These are phyloP conservation scores for Colletotrichum tropicicola DNA, from an alignment of 2,329 filamentous ascomycete genomes.

Conservation along the genomic window DNA sequence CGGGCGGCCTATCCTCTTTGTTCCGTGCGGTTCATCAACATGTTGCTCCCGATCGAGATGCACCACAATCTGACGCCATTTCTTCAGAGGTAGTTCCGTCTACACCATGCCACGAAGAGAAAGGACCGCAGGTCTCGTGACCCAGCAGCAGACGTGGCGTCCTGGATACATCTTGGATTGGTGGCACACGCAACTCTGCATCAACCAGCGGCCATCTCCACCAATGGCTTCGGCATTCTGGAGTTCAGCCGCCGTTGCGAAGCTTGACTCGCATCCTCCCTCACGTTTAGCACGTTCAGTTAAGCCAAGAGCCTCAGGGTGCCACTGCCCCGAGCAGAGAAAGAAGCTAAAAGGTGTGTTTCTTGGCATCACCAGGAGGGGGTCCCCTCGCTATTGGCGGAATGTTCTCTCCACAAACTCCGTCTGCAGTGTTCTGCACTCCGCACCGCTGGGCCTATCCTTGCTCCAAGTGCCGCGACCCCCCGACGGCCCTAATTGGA, in stretches of 20 bases:
- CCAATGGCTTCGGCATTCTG: neutral
- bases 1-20: neutral
- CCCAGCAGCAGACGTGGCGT: neutral
- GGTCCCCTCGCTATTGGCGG: neutral
- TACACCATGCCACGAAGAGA: neutral
- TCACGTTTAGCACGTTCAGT: neutral
- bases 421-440: slow-evolving; percentile 2
- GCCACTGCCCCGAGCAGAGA: neutral
- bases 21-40: no score
- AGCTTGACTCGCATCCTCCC: slow-evolving; percentile 2
- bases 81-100: neutral
- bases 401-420: slow-evolving; percentile 5
- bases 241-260: neutral
- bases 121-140: neutral
- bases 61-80: neutral
- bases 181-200: neutral
- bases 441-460: slow-evolving; percentile 4
- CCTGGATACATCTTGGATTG: neutral
- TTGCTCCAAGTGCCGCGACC: neutral
- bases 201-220: neutral
- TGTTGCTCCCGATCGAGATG: no score
- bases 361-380: neutral
- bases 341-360: neutral
- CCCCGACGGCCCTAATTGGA: neutral
- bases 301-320: slow-evolving; percentile 8